Base-by-base conservation (phyloP, 2,329 filamentous ascomycete genomes). In the Cryphonectria carpinicola region DNA sequence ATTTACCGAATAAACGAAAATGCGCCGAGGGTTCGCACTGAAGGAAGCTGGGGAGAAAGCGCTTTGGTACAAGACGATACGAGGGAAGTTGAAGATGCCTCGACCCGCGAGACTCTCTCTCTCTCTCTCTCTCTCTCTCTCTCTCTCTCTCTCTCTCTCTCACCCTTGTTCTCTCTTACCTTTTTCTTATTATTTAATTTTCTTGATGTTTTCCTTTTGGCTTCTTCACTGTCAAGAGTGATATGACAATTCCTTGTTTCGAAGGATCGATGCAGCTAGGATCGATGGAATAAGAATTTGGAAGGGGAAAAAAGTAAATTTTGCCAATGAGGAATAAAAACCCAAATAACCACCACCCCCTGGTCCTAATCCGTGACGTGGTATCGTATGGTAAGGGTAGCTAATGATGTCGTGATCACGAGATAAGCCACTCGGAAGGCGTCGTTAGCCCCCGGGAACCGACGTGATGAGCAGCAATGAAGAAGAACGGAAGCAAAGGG, bases 371-470 rank as follows among this genome's bases (percentile, higher is more conserved):
- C 14, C 56, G 28, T 37, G 56, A 60, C 32, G 52, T 60, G 32
- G 56, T 60, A 19, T 60, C 56, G 17, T 28, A 49, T 49, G 46
- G 46, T 49, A 49, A n/a, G 46, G 46, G 10, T n/a, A 49, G 46
- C 7, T 46, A 39, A 64, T 25, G 37, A 64, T 41, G 39, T 43
- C 61, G 61, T 43, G 39, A 64, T 43, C 61, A 64, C 39, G n/a
- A 64, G 39, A 28, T 39, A 46, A 61, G 61, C 61, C 61, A 64
- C 37, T 64, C 61, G 61, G 61, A 64, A 25, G 61, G 37, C 61
- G 61, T n/a, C 19, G 6, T 28, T 64, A 39, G 61, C 61, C 61
- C 10, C 61, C 61, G 61, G 37, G 25, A n/a, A 13, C 61, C 37
- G 39, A 64, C 35, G 14, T 37, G 58, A 61, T 5, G 17, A 25